Conservation (phyloP, 2,329 filamentous ascomycete species). For the Alternaria postmessia region DNA sequence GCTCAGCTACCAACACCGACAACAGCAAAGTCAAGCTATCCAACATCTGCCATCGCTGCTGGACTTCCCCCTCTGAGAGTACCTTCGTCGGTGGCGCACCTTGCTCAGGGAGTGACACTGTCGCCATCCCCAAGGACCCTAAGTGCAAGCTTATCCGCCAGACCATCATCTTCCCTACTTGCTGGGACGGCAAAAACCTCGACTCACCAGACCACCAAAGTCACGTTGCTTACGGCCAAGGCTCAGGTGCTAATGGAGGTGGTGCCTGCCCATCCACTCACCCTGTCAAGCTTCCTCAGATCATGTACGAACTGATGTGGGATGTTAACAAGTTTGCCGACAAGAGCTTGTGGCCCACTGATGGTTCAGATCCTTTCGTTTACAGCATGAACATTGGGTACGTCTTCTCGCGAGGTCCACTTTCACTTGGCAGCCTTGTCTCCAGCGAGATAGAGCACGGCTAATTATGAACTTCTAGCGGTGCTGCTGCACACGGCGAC, state of each 20-base stretch:
- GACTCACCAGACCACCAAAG: slow-evolving; percentile 47
- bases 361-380: slow-evolving; percentile 43
- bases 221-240: slow-evolving; percentile 58
- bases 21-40: slow-evolving; percentile 36
- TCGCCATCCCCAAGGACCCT: slow-evolving; percentile 58
- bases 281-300: slow-evolving; percentile 45
- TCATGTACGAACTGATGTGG: slow-evolving; percentile 51
- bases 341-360: slow-evolving; percentile 43
- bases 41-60: slow-evolving; percentile 48
- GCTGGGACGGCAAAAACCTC: slow-evolving; percentile 44
- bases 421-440: neutral
- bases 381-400: slow-evolving; percentile 48
- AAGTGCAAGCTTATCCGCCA: slow-evolving; percentile 63
- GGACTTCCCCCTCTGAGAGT: slow-evolving; percentile 56
- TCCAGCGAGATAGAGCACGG: neutral
- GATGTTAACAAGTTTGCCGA: slow-evolving; percentile 43
- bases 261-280: slow-evolving; percentile 56
- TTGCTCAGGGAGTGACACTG: slow-evolving; percentile 60
- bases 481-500: slow-evolving; percentile 47
- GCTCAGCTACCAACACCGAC: slow-evolving; percentile 43
- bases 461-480: slow-evolving; percentile 20
- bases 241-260: slow-evolving; percentile 57
- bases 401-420: neutral
- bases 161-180: slow-evolving; percentile 60
- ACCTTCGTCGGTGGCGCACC: slow-evolving; percentile 60